Percentiles rank a stretch among this genome's conserved stretches.
These are phyloP conservation scores for Pulveroboletus sp. DNA, from an alignment of 768 basidiomycete species.

Conservation along the genomic window DNA sequence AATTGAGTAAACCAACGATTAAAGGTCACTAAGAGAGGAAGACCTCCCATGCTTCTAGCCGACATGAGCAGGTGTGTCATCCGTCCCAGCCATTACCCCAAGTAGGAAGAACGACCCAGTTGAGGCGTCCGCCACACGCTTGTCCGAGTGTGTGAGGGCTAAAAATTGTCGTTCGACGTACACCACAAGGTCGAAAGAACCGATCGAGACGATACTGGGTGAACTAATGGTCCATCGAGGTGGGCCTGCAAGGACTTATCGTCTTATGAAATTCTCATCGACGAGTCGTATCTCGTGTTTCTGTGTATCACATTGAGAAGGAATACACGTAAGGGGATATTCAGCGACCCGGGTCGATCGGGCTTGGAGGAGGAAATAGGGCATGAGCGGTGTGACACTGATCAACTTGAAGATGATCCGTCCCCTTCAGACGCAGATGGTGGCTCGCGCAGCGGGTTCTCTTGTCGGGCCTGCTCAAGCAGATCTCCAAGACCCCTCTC, in stretches of 20 bases:
- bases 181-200: not conserved
- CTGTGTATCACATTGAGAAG: not conserved
- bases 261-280: not conserved
- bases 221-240: too few species aligned
- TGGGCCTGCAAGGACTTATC: not conserved
- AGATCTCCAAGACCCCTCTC: conserved; percentile 72
- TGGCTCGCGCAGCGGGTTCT: conserved; percentile 69
- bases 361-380: not conserved
- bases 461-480: conserved; percentile 73
- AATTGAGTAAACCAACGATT: not conserved
- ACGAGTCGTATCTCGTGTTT: not conserved
- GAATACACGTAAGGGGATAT: not conserved
- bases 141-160: too few species aligned
- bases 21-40: too few species aligned
- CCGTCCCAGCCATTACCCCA: too few species aligned
- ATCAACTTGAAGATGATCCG: conserved; percentile 11
- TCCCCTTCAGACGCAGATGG: conserved; percentile 27
- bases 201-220: not conserved
- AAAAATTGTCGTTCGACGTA: not conserved
- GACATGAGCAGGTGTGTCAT: not conserved
- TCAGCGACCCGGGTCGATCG: not conserved
- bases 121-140: too few species aligned
- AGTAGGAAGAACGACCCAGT: too few species aligned
- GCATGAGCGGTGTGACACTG: not conserved
- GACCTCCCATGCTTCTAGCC: not conserved